A percentile compares a stretch with the other conserved stretches of the same genome.
Conservation (phyloP, 1,139 yeast species). For the Geotrichum carabidarum region DNA sequence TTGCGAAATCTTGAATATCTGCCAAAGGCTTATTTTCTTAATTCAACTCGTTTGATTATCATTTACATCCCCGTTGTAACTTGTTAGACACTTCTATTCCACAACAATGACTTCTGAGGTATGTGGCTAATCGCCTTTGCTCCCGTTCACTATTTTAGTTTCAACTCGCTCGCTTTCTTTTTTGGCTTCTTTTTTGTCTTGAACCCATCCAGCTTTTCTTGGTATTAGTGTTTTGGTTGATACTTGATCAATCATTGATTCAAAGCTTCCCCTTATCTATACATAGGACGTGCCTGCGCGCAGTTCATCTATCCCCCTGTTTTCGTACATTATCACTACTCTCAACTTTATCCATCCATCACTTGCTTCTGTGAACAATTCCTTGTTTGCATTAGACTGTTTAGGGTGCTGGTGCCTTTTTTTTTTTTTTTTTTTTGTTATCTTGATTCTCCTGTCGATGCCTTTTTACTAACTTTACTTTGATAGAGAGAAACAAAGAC, state of each 20-base stretch:
- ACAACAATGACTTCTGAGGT: constrained; percentile 15
- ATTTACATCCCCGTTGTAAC: not conserved
- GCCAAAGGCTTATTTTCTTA: not conserved
- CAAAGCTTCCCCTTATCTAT: too few species aligned
- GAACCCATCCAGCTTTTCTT: not conserved
- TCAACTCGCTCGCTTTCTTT: not conserved
- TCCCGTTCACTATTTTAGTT: not conserved
- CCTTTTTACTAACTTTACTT: constrained; percentile 4
- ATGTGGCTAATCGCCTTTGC: constrained; percentile 2
- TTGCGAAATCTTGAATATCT: not conserved
- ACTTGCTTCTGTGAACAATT: too few species aligned
- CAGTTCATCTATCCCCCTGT: too few species aligned
- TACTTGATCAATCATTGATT: not conserved
- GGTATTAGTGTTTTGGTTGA: not conserved
- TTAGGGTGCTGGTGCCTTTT: not conserved
- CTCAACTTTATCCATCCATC: too few species aligned
- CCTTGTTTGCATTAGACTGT: too few species aligned
- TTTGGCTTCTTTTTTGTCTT: not conserved
- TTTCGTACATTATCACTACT: too few species aligned
- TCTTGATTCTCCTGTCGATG: not conserved
- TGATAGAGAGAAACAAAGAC: constrained; percentile 90
- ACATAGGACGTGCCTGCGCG: too few species aligned
- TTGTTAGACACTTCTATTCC: not conserved
- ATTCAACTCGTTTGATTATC: not conserved
- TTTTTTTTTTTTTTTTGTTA: not conserved